A percentile compares a stretch with the other conserved stretches of the same genome.
These are phyloP conservation scores for Xylariaceae sp. DNA, from an alignment of 2,329 filamentous ascomycete genomes.

Conservation along the genomic window DNA sequence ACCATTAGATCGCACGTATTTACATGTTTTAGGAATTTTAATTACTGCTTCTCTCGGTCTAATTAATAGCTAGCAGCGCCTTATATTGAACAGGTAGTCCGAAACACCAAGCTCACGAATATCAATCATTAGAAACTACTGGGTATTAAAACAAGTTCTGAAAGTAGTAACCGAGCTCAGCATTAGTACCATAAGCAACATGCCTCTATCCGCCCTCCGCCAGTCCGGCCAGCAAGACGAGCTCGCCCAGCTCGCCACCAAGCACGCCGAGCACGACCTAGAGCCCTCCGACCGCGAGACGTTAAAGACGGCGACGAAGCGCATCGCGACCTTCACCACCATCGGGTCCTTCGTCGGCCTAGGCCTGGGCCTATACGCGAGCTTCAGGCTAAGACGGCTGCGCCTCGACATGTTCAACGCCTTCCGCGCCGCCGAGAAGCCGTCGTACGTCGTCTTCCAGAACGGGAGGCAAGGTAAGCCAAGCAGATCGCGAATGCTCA, in stretches of 20 bases:
- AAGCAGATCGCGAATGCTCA: not conserved
- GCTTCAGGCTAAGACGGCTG: conserved; percentile 50
- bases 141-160: not conserved
- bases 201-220: conserved; percentile 34
- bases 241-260: conserved; percentile 48
- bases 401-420: conserved; percentile 55
- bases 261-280: conserved; percentile 52
- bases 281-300: conserved; percentile 52
- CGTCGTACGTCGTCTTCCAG: conserved; percentile 56
- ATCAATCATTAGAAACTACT: not conserved
- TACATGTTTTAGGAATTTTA: too few species aligned
- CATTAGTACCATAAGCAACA: conserved; percentile 5
- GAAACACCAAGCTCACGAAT: too few species aligned
- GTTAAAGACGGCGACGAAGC: conserved; percentile 49
- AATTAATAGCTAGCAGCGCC: too few species aligned
- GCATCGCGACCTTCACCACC: conserved; percentile 49
- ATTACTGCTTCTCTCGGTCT: too few species aligned
- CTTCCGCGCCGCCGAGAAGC: conserved; percentile 56
- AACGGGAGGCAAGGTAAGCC: conserved; percentile 50
- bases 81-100: too few species aligned
- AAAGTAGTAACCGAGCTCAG: not conserved
- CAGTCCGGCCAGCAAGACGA: conserved; percentile 39
- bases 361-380: conserved; percentile 52
- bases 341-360: conserved; percentile 57
- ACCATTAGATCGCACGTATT: too few species aligned